Evolutionary conservation across 2,329 filamentous ascomycete genomes (phyloP).

Genomic region (Colletotrichum kahawae): DNA sequence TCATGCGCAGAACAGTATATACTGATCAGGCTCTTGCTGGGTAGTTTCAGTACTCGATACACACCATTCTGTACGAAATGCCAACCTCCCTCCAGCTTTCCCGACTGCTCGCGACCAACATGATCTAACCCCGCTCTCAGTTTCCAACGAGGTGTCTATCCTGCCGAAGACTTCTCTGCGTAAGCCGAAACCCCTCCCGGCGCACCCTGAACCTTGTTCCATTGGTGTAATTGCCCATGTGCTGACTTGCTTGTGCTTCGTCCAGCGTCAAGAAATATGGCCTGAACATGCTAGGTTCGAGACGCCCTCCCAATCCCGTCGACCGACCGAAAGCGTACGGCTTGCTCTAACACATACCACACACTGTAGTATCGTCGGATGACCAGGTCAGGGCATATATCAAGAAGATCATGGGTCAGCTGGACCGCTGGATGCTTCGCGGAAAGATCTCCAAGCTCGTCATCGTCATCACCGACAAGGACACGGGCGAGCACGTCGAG

Average conservation of each 20-base stretch:
- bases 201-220: not conserved
- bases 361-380: slow-evolving; percentile 77
- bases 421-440: slow-evolving; percentile 96
- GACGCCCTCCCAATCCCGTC: not conserved
- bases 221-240: not conserved
- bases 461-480: slow-evolving; percentile 95
- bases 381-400: slow-evolving; percentile 99
- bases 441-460: slow-evolving; percentile 98
- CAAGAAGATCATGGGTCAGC: slow-evolving; percentile 98
- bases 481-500: slow-evolving; percentile 95
- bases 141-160: slow-evolving; percentile 86
- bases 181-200: slow-evolving; percentile 46
- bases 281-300: slow-evolving; percentile 87
- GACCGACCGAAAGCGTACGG: not conserved
- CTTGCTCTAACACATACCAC: not conserved
- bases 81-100: not conserved
- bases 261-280: slow-evolving; percentile 93
- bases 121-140: slow-evolving; percentile 45
- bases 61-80: slow-evolving; percentile 81
- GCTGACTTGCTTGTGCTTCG: not conserved
- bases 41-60: slow-evolving; percentile 96
- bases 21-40: slow-evolving; percentile 19
- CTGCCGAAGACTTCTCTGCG: slow-evolving; percentile 95
- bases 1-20: not conserved
- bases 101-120: not conserved